Evolutionary conservation across 805 yeast species (phyloP).

Genomic region (Yamadazyma phyllophila): DNA sequence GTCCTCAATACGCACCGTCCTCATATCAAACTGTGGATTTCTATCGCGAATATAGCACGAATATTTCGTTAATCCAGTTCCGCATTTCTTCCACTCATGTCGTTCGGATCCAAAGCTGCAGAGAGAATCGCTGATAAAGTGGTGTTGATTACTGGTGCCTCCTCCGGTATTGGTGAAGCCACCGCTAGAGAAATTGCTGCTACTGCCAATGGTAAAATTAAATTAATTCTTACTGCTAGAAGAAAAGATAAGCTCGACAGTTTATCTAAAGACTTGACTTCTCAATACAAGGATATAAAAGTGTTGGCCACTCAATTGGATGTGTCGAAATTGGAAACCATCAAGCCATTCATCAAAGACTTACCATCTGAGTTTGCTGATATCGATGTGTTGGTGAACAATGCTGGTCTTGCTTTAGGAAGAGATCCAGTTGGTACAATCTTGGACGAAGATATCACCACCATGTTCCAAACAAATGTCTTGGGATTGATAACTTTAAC

Average conservation of each 20-base stretch:
- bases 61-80: neutral
- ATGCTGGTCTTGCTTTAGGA: conserved; percentile 83
- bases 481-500: conserved; percentile 81
- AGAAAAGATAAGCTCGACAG: conserved; percentile 59
- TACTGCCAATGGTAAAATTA: conserved; percentile 67
- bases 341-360: conserved; percentile 46
- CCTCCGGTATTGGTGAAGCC: conserved; percentile 92
- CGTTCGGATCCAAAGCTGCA: conserved; percentile 72
- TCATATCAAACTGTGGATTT: neutral
- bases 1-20: too few species aligned
- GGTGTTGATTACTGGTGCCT: conserved; percentile 91
- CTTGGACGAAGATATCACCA: conserved; percentile 57
- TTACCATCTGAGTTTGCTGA: conserved; percentile 62
- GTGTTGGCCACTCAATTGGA: conserved; percentile 60
- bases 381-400: conserved; percentile 66
- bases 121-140: conserved; percentile 78
- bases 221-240: conserved; percentile 76
- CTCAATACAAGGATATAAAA: conserved; percentile 47
- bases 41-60: neutral
- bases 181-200: conserved; percentile 85
- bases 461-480: conserved; percentile 85
- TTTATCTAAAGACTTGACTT: conserved; percentile 46
- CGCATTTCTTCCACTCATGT: conserved; percentile 37
- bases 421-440: conserved; percentile 73
- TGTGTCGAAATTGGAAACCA: conserved; percentile 39